Percentiles rank a stretch among this genome's conserved stretches.
Evolutionary conservation across 2,329 filamentous ascomycete genomes (phyloP).

Genomic region (Colletotrichum graminicola): DNA sequence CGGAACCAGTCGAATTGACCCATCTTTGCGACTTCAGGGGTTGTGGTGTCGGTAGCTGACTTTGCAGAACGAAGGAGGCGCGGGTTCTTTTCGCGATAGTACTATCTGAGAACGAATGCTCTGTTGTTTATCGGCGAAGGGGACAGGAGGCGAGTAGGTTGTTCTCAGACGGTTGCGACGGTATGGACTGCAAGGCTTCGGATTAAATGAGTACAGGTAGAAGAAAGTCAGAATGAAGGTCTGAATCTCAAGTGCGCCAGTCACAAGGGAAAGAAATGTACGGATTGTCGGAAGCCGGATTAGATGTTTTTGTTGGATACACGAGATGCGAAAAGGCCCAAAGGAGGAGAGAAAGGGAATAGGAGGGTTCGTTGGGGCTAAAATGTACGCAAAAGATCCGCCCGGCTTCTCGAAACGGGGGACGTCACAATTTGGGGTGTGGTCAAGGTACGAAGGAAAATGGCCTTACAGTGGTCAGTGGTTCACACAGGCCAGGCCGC

Average conservation of each 20-base stretch:
- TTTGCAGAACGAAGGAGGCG: background rate
- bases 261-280: constrained; percentile 44
- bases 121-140: background rate
- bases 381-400: constrained; percentile 36
- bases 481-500: constrained; percentile 41
- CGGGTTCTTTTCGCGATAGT: background rate
- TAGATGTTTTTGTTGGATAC: constrained; percentile 32
- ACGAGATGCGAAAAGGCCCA: constrained; percentile 36
- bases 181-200: constrained; percentile 26
- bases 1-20: constrained; percentile 69
- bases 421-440: constrained; percentile 45
- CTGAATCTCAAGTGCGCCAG: constrained; percentile 43
- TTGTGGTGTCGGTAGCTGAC: background rate
- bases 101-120: background rate
- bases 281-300: constrained; percentile 20
- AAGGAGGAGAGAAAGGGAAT: constrained; percentile 28
- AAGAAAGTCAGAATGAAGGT: constrained; percentile 35
- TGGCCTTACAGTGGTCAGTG: constrained; percentile 40
- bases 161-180: constrained; percentile 26
- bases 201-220: constrained; percentile 31
- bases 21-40: constrained; percentile 47
- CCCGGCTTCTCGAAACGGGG: constrained; percentile 46
- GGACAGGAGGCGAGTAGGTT: constrained; percentile 18
- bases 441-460: constrained; percentile 42
- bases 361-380: constrained; percentile 16